Evolutionary conservation across 495 filamentous ascomycete genomes (phyloP), one percentile per base, ranked within the genome.

Genomic region (Bacidia rubella): DNA sequence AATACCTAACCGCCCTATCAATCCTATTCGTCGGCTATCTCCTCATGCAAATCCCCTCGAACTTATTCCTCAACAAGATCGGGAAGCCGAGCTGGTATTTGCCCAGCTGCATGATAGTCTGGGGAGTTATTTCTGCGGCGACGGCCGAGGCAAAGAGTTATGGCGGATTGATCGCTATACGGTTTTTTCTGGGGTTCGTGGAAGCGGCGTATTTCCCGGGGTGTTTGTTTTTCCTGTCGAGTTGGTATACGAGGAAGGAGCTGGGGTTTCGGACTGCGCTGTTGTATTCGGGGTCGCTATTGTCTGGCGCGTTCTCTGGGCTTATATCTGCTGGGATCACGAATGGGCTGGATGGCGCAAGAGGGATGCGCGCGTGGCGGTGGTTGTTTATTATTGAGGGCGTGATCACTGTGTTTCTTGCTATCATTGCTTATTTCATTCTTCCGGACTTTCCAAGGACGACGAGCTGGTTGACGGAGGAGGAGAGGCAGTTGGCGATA

Each of bases 301-400:
- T 74, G 2, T 74, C 74, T 46, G 80, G 83, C 3, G 70, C 84
- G 1, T 86, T 87, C 63, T 82, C 81, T 1, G 83, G 82, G 3
- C 57, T 85, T 42, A 76, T 85, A 0, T 69, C 68, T 1, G 71
- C 71, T 2, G 73, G 72, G 21, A 74, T 75, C 43, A 71, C 64
- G 1, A 57, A 60, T 3, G 63, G 64, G 32, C 67, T 76, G 66
- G 71, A 76, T 35, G 41, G 63, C 52, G 58, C 57, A 9, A 49
- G 52, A 25, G 74, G 74, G 12, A 60, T 77, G 12, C 64, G 72
- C 22, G 80, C 76, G 19, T 80, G 76, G 74, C 73, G 73, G 45
- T 87, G 83, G 83, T 66, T 88, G 17, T 88, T 87, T 73, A 83
- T 89, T 55, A 85, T 90, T 49, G 85, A 89, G 63, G 86, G 85